Evolutionary conservation across 106 monocot genomes (phyloP).

Genomic region (Allium fistulosum): DNA sequence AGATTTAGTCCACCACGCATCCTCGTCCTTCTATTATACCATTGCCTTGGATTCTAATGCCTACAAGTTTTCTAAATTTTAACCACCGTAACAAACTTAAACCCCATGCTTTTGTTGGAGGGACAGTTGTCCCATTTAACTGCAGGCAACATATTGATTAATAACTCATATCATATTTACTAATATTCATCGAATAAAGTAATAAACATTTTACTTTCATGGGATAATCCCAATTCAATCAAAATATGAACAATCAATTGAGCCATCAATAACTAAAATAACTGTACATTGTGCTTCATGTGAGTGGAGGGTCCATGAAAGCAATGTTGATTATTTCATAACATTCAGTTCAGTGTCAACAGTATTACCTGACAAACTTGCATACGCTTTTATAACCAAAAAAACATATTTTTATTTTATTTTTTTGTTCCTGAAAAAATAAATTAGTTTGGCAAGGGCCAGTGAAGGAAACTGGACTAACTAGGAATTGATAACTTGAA

Average conservation of each 20-base stretch:
- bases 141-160: constrained; percentile 6
- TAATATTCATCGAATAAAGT: too few species aligned
- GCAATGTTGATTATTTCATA: constrained; percentile 1
- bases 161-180: neutral
- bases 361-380: too few species aligned
- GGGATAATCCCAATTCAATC: neutral
- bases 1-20: constrained; percentile 28
- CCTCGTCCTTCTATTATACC: constrained; percentile 36
- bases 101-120: constrained; percentile 35
- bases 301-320: neutral
- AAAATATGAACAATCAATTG: neutral
- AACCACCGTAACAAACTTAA: constrained; percentile 39
- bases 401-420: neutral
- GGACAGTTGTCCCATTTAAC: constrained; percentile 39
- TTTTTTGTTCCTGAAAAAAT: constrained; percentile 32
- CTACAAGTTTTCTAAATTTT: constrained; percentile 33
- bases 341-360: too few species aligned
- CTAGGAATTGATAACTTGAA: constrained; percentile 19
- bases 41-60: constrained; percentile 32
- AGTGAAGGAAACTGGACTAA: constrained; percentile 37
- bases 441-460: constrained; percentile 39
- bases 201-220: neutral
- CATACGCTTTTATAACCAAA: too few species aligned
- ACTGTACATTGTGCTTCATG: neutral
- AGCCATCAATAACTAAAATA: neutral